A percentile compares a stretch with the other conserved stretches of the same genome.
phyloP scores from a whole-genome alignment of 2,329 filamentous ascomycete genomes.

The Colletotrichum scovillei region DNA sequence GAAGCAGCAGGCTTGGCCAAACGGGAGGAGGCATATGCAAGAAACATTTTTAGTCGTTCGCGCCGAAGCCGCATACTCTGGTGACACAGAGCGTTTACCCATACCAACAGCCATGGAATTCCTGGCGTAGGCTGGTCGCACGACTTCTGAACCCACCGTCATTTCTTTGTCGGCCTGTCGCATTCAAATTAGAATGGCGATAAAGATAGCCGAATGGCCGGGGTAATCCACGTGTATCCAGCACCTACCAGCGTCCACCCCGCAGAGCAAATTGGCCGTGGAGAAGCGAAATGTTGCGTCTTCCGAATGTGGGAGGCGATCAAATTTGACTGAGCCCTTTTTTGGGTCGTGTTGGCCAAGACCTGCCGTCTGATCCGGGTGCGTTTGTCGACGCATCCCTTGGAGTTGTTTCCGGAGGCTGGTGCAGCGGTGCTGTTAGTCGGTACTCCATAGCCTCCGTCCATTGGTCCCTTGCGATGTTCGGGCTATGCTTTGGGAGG shows the following conservation, averaged over 20 bases:
- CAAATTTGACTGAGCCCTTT: background rate
- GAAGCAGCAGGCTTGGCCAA: background rate
- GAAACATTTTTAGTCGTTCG: background rate
- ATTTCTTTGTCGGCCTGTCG: constrained; percentile 23
- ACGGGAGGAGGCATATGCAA: constrained; percentile 1
- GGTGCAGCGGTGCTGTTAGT: background rate
- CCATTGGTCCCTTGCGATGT: constrained; percentile 1
- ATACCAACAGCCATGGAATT: background rate
- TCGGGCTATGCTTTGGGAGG: constrained; percentile 3
- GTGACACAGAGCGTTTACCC: background rate
- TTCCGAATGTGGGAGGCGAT: constrained; percentile 26
- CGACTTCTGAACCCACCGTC: background rate
- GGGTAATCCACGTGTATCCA: constrained; percentile 31
- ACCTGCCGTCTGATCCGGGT: constrained; percentile 34
- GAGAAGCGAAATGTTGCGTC: constrained; percentile 31
- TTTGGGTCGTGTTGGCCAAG: constrained; percentile 28
- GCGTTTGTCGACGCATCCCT: constrained; percentile 2
- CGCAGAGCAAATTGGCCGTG: constrained; percentile 21
- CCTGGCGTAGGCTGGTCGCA: background rate
- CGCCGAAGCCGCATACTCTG: constrained; percentile 1
- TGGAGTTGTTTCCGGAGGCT: constrained; percentile 10
- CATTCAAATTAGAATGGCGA: constrained; percentile 27
- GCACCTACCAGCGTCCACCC: background rate
- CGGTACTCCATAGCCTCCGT: no score
- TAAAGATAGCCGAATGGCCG: constrained; percentile 33